phyloP scores from a whole-genome alignment of 352 stramenopile species.

The Globisporangium abappressorium region DNA sequence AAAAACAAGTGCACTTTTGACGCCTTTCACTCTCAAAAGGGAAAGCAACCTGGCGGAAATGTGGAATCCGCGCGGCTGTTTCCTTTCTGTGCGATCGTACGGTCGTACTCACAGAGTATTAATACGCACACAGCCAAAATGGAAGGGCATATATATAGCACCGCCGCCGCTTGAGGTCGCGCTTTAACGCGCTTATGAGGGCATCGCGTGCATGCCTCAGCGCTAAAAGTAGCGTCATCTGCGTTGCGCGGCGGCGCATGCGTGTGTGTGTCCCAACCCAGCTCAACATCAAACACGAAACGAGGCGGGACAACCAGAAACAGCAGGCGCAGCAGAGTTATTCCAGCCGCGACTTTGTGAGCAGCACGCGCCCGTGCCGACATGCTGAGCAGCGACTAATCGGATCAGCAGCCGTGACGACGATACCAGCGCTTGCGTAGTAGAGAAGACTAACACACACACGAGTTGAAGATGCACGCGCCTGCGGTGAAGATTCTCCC shows the following conservation, averaged over 20 bases:
- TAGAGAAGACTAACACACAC: background rate
- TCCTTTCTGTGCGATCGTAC: background rate
- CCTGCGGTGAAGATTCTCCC: background rate
- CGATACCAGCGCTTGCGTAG: background rate
- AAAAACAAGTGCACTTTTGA: background rate
- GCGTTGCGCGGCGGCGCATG: background rate
- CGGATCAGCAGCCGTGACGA: background rate
- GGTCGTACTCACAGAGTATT: background rate
- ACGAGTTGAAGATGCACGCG: background rate
- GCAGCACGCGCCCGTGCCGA: background rate
- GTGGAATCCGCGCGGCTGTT: background rate
- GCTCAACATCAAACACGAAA: background rate
- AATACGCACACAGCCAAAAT: background rate
- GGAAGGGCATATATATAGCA: background rate
- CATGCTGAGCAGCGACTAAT: slow-evolving; percentile 1
- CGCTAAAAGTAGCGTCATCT: background rate
- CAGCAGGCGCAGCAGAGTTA: background rate
- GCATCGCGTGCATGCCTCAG: background rate
- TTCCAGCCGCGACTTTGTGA: background rate
- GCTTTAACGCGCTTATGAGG: background rate
- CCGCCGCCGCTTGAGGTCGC: background rate
- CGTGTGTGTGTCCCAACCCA: background rate
- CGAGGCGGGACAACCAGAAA: background rate
- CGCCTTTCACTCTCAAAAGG: background rate
- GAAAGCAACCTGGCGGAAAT: background rate